A percentile compares a stretch with the other conserved stretches of the same genome.
These are phyloP conservation scores for Phyllosticta paracitricarpa DNA, from an alignment of 2,329 filamentous ascomycete genomes.

Conservation along the genomic window DNA sequence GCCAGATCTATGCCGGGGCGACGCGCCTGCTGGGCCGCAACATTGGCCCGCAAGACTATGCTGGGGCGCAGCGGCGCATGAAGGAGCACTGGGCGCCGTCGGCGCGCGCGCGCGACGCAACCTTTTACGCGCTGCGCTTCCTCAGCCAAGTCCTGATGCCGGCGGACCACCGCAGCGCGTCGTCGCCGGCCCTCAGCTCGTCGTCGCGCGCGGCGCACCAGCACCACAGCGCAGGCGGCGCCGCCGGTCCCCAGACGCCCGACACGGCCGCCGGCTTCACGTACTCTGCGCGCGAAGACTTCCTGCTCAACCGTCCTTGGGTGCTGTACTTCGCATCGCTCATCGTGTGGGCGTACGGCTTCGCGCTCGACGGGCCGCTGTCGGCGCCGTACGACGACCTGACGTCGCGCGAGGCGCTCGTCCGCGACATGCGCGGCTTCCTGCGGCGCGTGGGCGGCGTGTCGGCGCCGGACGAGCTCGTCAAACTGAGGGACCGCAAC, in stretches of 20 bases:
- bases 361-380: conserved; percentile 73
- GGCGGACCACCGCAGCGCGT: conserved; percentile 31
- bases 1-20: conserved; percentile 88
- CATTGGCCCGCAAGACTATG: conserved; percentile 74
- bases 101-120: conserved; percentile 79
- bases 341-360: conserved; percentile 93
- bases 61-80: conserved; percentile 71
- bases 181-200: neutral
- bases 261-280: conserved; percentile 20
- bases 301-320: conserved; percentile 86
- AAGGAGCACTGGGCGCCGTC: conserved; percentile 82
- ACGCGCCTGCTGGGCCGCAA: conserved; percentile 74
- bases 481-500: conserved; percentile 65
- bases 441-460: conserved; percentile 64
- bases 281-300: conserved; percentile 81
- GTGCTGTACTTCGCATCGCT: conserved; percentile 87
- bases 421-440: conserved; percentile 70
- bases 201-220: neutral
- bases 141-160: conserved; percentile 72
- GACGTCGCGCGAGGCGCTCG: conserved; percentile 52
- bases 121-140: conserved; percentile 86
- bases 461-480: conserved; percentile 65
- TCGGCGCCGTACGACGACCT: conserved; percentile 40
- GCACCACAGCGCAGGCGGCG: neutral
- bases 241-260: conserved; percentile 19